phyloP scores from a whole-genome alignment of 192 early-diverging fungal species.

The Dissophora globulifera region DNA sequence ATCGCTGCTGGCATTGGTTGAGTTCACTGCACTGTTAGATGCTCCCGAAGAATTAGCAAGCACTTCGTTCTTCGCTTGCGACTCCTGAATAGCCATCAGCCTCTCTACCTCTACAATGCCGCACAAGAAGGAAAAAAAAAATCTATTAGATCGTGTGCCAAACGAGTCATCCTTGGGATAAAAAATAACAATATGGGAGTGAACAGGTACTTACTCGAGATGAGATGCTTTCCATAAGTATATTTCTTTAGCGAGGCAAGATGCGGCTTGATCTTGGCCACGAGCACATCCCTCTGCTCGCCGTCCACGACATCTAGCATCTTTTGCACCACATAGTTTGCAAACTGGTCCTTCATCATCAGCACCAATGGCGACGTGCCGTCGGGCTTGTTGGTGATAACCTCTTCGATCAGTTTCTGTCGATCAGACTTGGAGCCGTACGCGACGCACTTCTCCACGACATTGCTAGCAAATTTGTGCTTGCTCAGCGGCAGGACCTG shows the following conservation, averaged over 20 bases:
- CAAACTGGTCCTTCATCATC: conserved; percentile 99
- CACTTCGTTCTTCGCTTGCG: too few relatives aligned
- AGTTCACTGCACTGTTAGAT: too few relatives aligned
- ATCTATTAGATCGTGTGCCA: too few relatives aligned
- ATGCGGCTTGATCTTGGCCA: conserved; percentile 93
- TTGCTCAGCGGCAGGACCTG: conserved; percentile 93
- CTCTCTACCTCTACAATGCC: too few relatives aligned
- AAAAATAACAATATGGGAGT: background rate
- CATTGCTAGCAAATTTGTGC: conserved; percentile 99
- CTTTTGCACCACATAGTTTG: conserved; percentile 99
- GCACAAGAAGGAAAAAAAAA: too few relatives aligned
- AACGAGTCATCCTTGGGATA: too few relatives aligned
- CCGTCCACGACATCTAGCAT: conserved; percentile 98
- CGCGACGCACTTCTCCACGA: conserved; percentile 98
- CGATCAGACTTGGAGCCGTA: conserved; percentile 90
- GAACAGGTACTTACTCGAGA: conserved; percentile 63
- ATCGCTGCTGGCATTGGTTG: too few relatives aligned
- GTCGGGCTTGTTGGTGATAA: conserved; percentile 84
- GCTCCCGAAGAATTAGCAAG: too few relatives aligned
- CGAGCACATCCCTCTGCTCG: conserved; percentile 87
- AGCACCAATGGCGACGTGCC: conserved; percentile 85
- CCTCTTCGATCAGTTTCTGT: conserved; percentile 92
- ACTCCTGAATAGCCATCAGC: too few relatives aligned
- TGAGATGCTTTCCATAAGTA: conserved; percentile 98
- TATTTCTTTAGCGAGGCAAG: conserved; percentile 93